These are phyloP conservation scores for Poronia punctata DNA, from an alignment of 495 filamentous ascomycete species.

Conservation along the genomic window DNA sequence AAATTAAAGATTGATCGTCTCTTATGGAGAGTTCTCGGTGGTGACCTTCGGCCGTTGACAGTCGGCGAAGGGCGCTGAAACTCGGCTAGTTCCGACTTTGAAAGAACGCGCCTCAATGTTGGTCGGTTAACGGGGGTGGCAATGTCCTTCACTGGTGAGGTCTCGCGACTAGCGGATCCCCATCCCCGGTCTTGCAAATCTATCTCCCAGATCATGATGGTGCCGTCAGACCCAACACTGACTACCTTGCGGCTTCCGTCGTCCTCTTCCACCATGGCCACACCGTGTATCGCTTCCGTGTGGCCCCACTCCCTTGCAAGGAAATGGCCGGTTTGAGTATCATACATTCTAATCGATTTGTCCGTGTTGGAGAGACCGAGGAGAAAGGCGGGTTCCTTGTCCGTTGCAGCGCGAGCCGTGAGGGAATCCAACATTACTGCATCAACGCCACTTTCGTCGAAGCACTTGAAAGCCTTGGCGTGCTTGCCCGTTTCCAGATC, in stretches of 20 bases:
- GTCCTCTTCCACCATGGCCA: slow-evolving; percentile 60
- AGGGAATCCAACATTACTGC: slow-evolving; percentile 76
- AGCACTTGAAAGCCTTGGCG: slow-evolving; percentile 67
- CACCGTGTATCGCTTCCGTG: slow-evolving; percentile 81
- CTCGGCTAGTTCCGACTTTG: slow-evolving; percentile 68
- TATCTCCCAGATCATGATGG: slow-evolving; percentile 78
- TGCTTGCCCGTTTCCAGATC: slow-evolving; percentile 66
- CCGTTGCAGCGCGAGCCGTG: slow-evolving; percentile 43
- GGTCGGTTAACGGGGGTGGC: slow-evolving; percentile 46
- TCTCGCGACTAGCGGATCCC: slow-evolving; percentile 30
- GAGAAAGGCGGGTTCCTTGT: slow-evolving; percentile 47
- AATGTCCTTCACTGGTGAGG: slow-evolving; percentile 46
- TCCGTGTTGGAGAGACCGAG: slow-evolving; percentile 85
- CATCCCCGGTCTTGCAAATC: slow-evolving; percentile 34
- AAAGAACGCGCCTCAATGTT: slow-evolving; percentile 67
- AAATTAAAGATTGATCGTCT: slow-evolving; percentile 34
- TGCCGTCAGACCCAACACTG: slow-evolving; percentile 74
- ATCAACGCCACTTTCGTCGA: slow-evolving; percentile 70
- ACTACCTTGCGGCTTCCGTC: slow-evolving; percentile 51
- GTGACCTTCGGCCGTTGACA: slow-evolving; percentile 51
- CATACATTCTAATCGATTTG: slow-evolving; percentile 88
- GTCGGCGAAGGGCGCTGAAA: slow-evolving; percentile 60
- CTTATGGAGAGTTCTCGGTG: slow-evolving; percentile 50
- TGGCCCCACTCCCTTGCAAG: slow-evolving; percentile 89
- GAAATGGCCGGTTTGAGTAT: slow-evolving; percentile 64